phyloP scores from a whole-genome alignment of 2,329 filamentous ascomycete genomes.

The Xylaria arbuscula region DNA sequence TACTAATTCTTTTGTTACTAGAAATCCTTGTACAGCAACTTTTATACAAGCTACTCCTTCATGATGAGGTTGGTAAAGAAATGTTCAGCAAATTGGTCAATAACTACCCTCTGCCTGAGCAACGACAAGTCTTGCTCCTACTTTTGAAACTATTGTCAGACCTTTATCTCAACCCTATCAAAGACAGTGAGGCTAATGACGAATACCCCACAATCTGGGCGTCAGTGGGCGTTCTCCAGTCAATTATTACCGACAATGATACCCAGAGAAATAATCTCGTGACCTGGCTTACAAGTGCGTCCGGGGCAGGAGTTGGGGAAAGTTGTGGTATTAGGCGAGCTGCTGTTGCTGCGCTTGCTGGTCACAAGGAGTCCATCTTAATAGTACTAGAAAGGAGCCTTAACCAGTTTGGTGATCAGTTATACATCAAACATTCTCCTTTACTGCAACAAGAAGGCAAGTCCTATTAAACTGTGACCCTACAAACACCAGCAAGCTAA shows the following conservation, averaged over 20 bases:
- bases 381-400: constrained; percentile 75
- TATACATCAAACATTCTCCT: constrained; percentile 88
- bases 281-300: constrained; percentile 72
- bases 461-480: constrained; percentile 32
- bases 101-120: constrained; percentile 56
- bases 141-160: constrained; percentile 59
- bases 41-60: constrained; percentile 43
- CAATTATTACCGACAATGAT: constrained; percentile 60
- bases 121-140: constrained; percentile 56
- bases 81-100: constrained; percentile 51
- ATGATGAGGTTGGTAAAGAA: constrained; percentile 39
- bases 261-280: constrained; percentile 65
- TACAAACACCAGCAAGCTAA: constrained; percentile 8
- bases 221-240: constrained; percentile 66
- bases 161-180: constrained; percentile 55
- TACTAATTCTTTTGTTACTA: constrained; percentile 41
- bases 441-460: constrained; percentile 89
- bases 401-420: constrained; percentile 80
- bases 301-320: constrained; percentile 73
- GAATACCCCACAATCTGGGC: constrained; percentile 62
- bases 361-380: constrained; percentile 63
- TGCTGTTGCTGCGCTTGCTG: constrained; percentile 67
- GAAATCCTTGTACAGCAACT: constrained; percentile 55
- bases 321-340: constrained; percentile 74
- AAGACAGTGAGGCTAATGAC: constrained; percentile 48